Evolutionary conservation across 1,139 yeast species (phyloP).

Genomic region (Magnusiomyces sp.): DNA sequence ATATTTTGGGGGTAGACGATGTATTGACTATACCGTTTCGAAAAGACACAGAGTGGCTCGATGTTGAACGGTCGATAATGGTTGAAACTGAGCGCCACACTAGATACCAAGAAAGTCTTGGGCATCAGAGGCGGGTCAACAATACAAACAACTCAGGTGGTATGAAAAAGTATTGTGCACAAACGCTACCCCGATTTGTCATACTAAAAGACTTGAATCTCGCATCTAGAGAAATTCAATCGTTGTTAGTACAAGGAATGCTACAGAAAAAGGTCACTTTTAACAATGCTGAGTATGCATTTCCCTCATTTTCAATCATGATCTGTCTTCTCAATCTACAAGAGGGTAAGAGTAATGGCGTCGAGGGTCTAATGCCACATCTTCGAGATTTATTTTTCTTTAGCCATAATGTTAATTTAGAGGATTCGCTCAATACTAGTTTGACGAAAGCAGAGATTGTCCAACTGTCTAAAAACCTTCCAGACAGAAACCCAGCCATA

Average conservation of each 20-base stretch:
- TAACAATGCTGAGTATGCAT: slow-evolving; percentile 2
- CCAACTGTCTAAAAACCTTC: slow-evolving; percentile 4
- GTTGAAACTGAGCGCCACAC: too few species aligned
- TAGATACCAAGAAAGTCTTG: too few species aligned
- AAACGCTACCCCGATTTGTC: slow-evolving; percentile 1
- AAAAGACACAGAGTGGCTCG: background rate
- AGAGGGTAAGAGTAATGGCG: background rate
- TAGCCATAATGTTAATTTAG: slow-evolving; percentile 10
- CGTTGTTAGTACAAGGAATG: slow-evolving; percentile 5
- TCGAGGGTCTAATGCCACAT: slow-evolving; percentile 6
- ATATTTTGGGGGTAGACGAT: slow-evolving; percentile 2
- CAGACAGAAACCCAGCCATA: slow-evolving; percentile 4
- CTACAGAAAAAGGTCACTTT: background rate
- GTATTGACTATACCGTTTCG: slow-evolving; percentile 1
- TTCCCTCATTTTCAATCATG: slow-evolving; percentile 1
- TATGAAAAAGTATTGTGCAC: background rate
- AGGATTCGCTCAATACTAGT: slow-evolving; percentile 3
- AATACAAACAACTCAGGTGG: too few species aligned
- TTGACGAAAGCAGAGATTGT: slow-evolving; percentile 3
- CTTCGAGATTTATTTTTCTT: slow-evolving; percentile 15
- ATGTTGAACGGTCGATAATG: slow-evolving; percentile 2
- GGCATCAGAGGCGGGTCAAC: too few species aligned
- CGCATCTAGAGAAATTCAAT: slow-evolving; percentile 4
- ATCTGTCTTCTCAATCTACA: background rate
- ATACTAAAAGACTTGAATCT: slow-evolving; percentile 1